These are phyloP conservation scores for Botrytis cinerea DNA, from an alignment of 2,329 filamentous ascomycete genomes.

Conservation along the genomic window DNA sequence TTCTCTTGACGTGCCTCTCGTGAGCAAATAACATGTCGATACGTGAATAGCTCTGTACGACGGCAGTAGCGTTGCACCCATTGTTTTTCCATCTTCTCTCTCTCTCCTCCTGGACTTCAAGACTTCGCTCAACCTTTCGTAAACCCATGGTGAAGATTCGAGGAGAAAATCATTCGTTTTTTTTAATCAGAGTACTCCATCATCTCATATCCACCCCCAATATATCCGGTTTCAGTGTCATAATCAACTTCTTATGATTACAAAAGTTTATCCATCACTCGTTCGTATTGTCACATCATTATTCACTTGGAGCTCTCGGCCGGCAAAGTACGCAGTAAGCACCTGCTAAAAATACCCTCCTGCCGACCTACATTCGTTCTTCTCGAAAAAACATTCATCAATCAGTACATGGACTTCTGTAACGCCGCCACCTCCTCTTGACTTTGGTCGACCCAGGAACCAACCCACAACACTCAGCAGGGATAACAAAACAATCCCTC, in stretches of 20 bases:
- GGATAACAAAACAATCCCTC: slow-evolving; percentile 30
- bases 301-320: neutral
- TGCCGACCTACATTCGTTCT: neutral
- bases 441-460: slow-evolving; percentile 40
- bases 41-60: neutral
- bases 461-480: slow-evolving; percentile 34
- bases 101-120: neutral
- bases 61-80: neutral
- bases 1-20: neutral
- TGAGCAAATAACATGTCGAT: neutral
- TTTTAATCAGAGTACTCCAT: neutral
- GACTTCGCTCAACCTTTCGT: neutral
- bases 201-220: neutral
- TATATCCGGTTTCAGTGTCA: neutral
- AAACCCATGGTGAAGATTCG: neutral
- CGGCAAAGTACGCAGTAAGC: neutral
- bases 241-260: neutral
- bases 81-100: neutral
- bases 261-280: neutral
- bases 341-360: neutral
- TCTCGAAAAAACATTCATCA: neutral
- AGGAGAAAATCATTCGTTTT: slow-evolving; percentile 13
- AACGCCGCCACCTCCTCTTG: slow-evolving; percentile 32
- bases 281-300: neutral
- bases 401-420: slow-evolving; percentile 21